Base-by-base conservation (phyloP, 2,329 filamentous ascomycete genomes). In the Colletotrichum brevisporum region DNA sequence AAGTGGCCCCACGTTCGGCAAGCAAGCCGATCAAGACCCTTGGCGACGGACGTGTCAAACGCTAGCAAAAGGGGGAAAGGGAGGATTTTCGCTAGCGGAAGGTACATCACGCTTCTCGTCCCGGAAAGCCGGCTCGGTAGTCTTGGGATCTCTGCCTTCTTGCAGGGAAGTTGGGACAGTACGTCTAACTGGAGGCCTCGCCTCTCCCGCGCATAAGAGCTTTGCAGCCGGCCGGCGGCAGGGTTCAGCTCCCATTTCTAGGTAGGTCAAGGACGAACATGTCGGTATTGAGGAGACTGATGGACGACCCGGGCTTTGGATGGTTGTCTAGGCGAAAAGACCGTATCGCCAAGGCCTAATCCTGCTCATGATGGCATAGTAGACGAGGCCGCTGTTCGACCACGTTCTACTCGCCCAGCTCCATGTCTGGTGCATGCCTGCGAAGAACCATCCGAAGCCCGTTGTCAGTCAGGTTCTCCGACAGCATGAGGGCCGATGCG, bases 401-500 rank as follows among this genome's bases (percentile, higher is more conserved):
- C 26, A 36, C 8, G 54, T 54, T 27, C 52, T 54, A 55, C 48
- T 66, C 0, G 50, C 39, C 0, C 63, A 12, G 8, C 45, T 24
- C 21, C 21, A 24, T 24, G 21, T 55, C 48, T 55, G 36, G 15
- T 48, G 45, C 50, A 31, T 45, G 50, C 55, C 59, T 16, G 59
- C 31, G 21, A 82, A 82, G 72, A 87, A 88, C 18, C 82, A 76
- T 2, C 75, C 73, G 3, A 84, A 77, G 0, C 83, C 87, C 0
- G 76, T 80, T 1, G 80, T 81, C 5, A 90, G 79, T 72, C 85
- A 89, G 3, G 82, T 65, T n/a, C 91, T 81, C 75, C 94, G 91
- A 24, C 21, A 24, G 87, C 90, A 92, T 63, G 86, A 90, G 10
- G 91, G 75, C 90, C 89, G 47, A 91, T 85, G 47, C 78, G 79